phyloP scores from a whole-genome alignment of 345 rosid genomes.

The Adansonia digitata region DNA sequence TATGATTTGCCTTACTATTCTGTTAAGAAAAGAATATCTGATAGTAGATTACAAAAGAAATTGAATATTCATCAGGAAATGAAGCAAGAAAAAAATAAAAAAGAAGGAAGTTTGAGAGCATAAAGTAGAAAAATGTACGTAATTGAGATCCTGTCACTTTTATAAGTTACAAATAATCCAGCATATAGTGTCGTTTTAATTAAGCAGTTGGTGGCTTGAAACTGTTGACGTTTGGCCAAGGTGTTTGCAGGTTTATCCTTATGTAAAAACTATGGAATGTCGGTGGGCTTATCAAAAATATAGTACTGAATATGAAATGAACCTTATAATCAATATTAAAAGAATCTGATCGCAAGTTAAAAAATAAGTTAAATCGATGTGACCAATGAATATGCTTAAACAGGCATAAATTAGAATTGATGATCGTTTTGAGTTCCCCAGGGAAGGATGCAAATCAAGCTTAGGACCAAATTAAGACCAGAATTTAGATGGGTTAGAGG shows the following conservation, averaged over 20 bases:
- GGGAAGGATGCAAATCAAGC: background rate
- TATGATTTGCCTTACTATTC: background rate
- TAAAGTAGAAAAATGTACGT: no score
- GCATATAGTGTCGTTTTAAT: background rate
- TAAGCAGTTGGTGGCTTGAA: constrained; percentile 9
- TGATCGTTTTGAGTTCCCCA: background rate
- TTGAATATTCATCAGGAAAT: background rate
- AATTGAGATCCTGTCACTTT: background rate
- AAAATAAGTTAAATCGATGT: no score
- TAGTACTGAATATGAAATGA: background rate
- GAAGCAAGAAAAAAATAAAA: background rate
- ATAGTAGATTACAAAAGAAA: background rate
- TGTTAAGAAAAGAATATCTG: background rate
- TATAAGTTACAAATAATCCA: background rate
- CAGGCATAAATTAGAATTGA: background rate
- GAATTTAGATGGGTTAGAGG: background rate
- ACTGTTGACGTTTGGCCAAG: no score
- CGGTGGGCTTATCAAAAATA: background rate
- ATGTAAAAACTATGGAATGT: background rate
- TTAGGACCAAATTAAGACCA: background rate
- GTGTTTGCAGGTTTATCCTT: background rate
- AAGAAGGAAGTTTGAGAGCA: background rate
- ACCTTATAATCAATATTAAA: no score
- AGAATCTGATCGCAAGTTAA: no score
- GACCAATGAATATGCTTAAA: no score